Conservation (phyloP, 768 basidiomycete genomes). For the Suillus placidus region DNA sequence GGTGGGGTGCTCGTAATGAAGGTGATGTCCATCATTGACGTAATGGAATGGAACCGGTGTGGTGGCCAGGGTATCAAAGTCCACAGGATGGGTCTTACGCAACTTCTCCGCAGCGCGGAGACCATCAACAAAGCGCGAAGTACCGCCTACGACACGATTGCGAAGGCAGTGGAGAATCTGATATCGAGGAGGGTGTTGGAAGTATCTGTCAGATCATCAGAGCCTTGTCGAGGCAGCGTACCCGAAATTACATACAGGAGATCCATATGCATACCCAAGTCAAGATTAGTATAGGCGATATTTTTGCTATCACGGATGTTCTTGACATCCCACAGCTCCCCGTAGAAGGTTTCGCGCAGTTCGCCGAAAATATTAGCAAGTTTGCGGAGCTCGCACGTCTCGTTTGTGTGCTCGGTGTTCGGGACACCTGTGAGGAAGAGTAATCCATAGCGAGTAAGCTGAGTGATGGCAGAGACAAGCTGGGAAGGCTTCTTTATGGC, state of each 20-base stretch:
- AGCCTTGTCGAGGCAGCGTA: not conserved
- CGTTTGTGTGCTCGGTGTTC: conserved; percentile 55
- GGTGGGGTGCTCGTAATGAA: conserved; percentile 72
- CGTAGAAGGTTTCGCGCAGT: conserved; percentile 88
- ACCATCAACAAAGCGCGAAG: conserved; percentile 86
- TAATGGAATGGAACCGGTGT: conserved; percentile 88
- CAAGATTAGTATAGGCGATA: conserved; percentile 92
- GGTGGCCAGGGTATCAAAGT: conserved; percentile 59
- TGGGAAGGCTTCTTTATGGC: conserved; percentile 47
- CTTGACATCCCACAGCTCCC: conserved; percentile 85
- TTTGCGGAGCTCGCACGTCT: conserved; percentile 64
- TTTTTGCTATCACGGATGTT: conserved; percentile 75
- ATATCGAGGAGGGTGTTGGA: conserved; percentile 87
- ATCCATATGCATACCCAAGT: conserved; percentile 92
- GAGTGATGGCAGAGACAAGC: conserved; percentile 62
- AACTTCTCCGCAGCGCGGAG: conserved; percentile 63
- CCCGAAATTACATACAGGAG: conserved; percentile 64
- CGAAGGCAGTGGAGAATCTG: conserved; percentile 91
- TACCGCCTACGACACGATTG: conserved; percentile 81
- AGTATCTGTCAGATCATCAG: conserved; percentile 61
- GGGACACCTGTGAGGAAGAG: conserved; percentile 77
- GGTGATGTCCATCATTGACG: conserved; percentile 85
- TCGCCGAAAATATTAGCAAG: conserved; percentile 74
- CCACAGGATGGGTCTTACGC: conserved; percentile 44
- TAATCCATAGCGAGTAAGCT: conserved; percentile 73